Conservation (phyloP, 225 moss, liverwort and hornwort genomes). For the Bryoerythrophyllum caledonicum region DNA sequence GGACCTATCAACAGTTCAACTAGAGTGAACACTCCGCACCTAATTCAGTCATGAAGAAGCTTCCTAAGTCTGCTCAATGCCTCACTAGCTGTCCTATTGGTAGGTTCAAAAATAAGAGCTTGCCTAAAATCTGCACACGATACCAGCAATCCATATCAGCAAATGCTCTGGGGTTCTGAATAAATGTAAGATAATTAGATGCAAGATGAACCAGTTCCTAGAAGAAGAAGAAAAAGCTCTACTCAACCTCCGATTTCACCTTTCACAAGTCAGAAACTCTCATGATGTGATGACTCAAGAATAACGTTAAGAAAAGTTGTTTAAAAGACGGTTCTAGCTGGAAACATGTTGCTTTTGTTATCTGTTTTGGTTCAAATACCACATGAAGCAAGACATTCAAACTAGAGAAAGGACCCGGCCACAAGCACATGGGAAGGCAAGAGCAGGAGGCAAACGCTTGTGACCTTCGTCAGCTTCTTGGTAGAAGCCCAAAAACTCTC, state of each 20-base stretch:
- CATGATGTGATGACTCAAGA: background rate
- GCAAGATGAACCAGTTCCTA: constrained; percentile 3
- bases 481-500: constrained; percentile 85
- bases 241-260: constrained; percentile 4
- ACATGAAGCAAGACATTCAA: constrained; percentile 34
- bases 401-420: constrained; percentile 55
- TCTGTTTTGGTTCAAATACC: constrained; percentile 23
- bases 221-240: background rate
- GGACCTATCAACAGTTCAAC: constrained; percentile 6
- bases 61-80: constrained; percentile 96
- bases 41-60: constrained; percentile 63
- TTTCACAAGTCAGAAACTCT: background rate
- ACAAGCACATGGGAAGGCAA: constrained; percentile 58
- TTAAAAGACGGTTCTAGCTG: background rate
- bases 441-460: constrained; percentile 63
- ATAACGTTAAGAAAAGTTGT: background rate
- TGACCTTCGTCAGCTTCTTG: constrained; percentile 91
- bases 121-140: constrained; percentile 99
- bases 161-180: constrained; percentile 12
- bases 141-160: constrained; percentile 36
- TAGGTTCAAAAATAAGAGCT: constrained; percentile 97
- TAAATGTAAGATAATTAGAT: background rate
- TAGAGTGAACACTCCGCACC: background rate
- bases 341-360: background rate
- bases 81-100: constrained; percentile 98